Percentiles rank a stretch among this genome's conserved stretches.
phyloP scores from a whole-genome alignment of 1,139 yeast species.

The Saccharomyces hybrid region DNA sequence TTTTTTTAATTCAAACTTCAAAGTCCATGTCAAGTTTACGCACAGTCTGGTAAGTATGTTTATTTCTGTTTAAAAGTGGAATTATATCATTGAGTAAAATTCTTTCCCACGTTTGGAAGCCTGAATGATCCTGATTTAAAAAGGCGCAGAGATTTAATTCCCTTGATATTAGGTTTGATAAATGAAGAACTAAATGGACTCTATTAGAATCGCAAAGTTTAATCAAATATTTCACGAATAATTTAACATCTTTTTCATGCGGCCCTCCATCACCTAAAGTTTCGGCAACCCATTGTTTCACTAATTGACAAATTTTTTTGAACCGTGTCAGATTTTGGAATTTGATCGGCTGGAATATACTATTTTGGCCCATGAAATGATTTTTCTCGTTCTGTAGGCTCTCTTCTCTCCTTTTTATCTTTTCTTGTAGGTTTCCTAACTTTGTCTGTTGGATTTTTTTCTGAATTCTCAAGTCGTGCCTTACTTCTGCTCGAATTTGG shows the following conservation, averaged over 20 bases:
- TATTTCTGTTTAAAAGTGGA: slow-evolving; percentile 22
- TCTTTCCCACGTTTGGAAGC: slow-evolving; percentile 29
- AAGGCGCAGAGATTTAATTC: slow-evolving; percentile 15
- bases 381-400: slow-evolving; percentile 12
- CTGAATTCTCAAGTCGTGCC: slow-evolving; percentile 26
- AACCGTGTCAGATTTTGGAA: slow-evolving; percentile 34
- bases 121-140: slow-evolving; percentile 7
- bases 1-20: slow-evolving; percentile 9
- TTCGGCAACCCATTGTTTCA: slow-evolving; percentile 44
- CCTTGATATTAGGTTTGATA: slow-evolving; percentile 19
- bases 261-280: slow-evolving; percentile 46
- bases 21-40: slow-evolving; percentile 20
- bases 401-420: slow-evolving; percentile 31
- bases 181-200: slow-evolving; percentile 18
- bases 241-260: slow-evolving; percentile 45
- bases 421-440: slow-evolving; percentile 14
- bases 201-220: slow-evolving; percentile 21
- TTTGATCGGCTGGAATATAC: slow-evolving; percentile 30
- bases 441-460: slow-evolving; percentile 32
- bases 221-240: slow-evolving; percentile 32
- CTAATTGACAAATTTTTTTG: slow-evolving; percentile 33
- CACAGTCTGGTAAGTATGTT: slow-evolving; percentile 19
- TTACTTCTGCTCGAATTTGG: slow-evolving; percentile 27
- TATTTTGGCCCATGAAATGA: slow-evolving; percentile 23
- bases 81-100: slow-evolving; percentile 18